Conservation (phyloP, 2,329 filamentous ascomycete genomes). For the Didymella arachidicola region DNA sequence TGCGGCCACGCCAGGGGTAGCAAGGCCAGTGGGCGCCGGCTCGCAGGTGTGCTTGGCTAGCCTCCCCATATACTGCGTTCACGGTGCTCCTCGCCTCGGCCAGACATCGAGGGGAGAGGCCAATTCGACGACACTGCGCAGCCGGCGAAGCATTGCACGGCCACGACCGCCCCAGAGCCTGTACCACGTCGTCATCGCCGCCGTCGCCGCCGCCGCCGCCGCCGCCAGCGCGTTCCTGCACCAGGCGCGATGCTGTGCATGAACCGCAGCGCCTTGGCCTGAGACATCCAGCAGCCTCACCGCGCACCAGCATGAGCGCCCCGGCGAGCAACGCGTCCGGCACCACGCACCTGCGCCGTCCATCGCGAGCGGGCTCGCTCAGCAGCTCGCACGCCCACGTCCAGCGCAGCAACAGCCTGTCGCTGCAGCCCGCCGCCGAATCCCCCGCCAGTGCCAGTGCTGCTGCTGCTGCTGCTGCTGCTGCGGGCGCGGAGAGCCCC, state of each 20-base stretch:
- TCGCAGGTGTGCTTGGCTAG: conserved; percentile 10
- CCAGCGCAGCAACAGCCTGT: neutral
- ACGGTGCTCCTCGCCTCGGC: conserved; percentile 5
- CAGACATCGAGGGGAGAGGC: neutral
- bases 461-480: conserved; percentile 1
- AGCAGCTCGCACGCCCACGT: neutral
- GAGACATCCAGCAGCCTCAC: conserved; percentile 37
- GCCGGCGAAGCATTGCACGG: conserved; percentile 4
- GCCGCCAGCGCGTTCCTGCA: conserved; percentile 36
- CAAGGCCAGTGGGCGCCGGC: conserved; percentile 4
- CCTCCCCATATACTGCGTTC: conserved; percentile 9
- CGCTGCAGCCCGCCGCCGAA: neutral
- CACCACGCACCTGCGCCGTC: conserved; percentile 33
- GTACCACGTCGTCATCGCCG: conserved; percentile 13
- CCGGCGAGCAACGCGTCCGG: conserved; percentile 14
- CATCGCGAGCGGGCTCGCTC: conserved; percentile 54
- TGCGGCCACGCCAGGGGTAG: neutral
- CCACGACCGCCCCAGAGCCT: neutral
- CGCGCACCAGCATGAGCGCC: conserved; percentile 36
- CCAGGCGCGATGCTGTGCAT: conserved; percentile 39
- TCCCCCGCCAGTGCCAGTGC: neutral
- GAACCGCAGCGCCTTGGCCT: conserved; percentile 33
- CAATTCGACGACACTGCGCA: neutral
- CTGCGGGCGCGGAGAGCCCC: conserved; percentile 22
- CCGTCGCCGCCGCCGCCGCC: conserved; percentile 25